Evolutionary conservation across 805 yeast species (phyloP).

Genomic region (Wickerhamomyces rabaulensis): DNA sequence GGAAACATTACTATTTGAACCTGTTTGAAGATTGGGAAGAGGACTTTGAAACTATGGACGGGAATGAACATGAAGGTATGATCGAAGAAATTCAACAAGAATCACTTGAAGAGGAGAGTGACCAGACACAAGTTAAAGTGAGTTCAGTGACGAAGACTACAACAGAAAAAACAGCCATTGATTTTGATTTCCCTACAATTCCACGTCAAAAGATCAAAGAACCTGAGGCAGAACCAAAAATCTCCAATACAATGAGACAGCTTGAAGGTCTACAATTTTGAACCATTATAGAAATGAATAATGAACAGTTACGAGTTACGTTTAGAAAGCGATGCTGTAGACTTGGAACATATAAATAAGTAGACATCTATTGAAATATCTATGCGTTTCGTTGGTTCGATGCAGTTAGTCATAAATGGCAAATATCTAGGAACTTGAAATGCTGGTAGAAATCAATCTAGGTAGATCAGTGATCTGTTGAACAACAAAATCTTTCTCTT

Average conservation of each 20-base stretch:
- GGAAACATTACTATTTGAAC: conserved; percentile 59
- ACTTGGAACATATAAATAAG: neutral
- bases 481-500: conserved; percentile 77
- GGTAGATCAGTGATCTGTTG: conserved; percentile 71
- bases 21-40: conserved; percentile 10
- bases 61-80: neutral
- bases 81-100: neutral
- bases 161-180: neutral
- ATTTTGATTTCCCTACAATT: neutral
- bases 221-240: neutral
- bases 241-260: neutral
- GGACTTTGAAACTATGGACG: neutral
- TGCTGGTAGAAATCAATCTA: conserved; percentile 37
- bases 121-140: neutral
- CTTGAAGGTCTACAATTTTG: neutral
- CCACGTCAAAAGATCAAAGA: neutral
- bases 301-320: neutral
- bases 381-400: too few species aligned
- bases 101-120: neutral
- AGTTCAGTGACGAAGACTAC: neutral
- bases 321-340: too few species aligned
- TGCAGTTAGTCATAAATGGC: neutral
- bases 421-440: neutral
- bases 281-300: neutral
- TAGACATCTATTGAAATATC: neutral